Evolutionary conservation across 441 rosid species (phyloP).

Genomic region (Adansonia gregorii): DNA sequence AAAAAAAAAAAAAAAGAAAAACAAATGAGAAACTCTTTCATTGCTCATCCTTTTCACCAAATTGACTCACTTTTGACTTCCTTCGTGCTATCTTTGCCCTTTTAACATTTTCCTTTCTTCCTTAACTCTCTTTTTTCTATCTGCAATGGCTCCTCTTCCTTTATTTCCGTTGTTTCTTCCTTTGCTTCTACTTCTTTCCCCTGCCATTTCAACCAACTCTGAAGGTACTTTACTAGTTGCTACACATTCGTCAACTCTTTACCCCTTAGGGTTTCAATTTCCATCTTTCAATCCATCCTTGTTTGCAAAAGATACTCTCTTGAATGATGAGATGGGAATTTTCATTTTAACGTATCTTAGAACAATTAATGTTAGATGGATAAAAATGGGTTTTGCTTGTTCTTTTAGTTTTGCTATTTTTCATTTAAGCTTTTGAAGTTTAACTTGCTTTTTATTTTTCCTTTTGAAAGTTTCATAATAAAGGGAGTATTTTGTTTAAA

Average conservation of each 20-base stretch:
- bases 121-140: background rate
- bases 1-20: too few relatives aligned
- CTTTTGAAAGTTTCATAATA: too few relatives aligned
- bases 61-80: background rate
- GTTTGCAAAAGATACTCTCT: too few relatives aligned
- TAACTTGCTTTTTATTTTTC: too few relatives aligned
- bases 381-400: background rate
- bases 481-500: constrained; percentile 6
- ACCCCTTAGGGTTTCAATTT: too few relatives aligned
- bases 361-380: background rate
- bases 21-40: background rate
- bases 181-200: background rate
- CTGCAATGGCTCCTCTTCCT: constrained; percentile 11
- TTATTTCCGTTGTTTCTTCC: constrained; percentile 16
- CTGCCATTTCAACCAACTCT: constrained; percentile 57
- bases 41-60: background rate
- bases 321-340: too few relatives aligned
- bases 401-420: too few relatives aligned
- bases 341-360: too few relatives aligned
- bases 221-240: constrained; percentile 46
- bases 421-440: too few relatives aligned
- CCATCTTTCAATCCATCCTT: too few relatives aligned
- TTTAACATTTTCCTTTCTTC: background rate
- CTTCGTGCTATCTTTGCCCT: background rate
- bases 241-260: too few relatives aligned